Evolutionary conservation across 2,329 filamentous ascomycete genomes (phyloP).

Genomic region (Fusarium solani-melongenae): DNA sequence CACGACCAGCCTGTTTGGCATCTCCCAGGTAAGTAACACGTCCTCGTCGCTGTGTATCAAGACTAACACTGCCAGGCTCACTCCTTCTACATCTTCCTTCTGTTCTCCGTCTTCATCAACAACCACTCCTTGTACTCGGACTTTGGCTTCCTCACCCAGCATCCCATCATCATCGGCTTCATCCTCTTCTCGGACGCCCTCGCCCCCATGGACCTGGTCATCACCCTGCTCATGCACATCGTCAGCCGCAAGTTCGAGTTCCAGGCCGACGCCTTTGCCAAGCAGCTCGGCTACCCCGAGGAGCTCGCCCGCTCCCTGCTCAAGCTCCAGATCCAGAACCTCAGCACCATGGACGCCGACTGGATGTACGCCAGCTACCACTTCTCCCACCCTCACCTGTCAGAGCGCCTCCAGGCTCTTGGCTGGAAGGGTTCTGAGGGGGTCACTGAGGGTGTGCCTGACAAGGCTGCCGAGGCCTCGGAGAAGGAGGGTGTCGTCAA

Average conservation of each 20-base stretch:
- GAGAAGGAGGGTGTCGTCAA: constrained; percentile 64
- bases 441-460: constrained; percentile 51
- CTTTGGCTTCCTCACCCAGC: constrained; percentile 86
- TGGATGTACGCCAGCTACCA: constrained; percentile 99
- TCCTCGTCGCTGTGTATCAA: not conserved
- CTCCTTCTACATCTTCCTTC: constrained; percentile 94
- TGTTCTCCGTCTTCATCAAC: constrained; percentile 98
- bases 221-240: constrained; percentile 96
- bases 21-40: constrained; percentile 73
- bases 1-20: constrained; percentile 89
- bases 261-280: constrained; percentile 92
- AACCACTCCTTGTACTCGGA: constrained; percentile 90
- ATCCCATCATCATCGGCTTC: constrained; percentile 96
- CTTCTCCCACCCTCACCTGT: constrained; percentile 96
- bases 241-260: constrained; percentile 96
- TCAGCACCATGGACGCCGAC: constrained; percentile 98
- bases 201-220: constrained; percentile 90
- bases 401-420: constrained; percentile 90
- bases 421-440: constrained; percentile 79
- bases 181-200: constrained; percentile 98
- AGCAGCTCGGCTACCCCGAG: constrained; percentile 82
- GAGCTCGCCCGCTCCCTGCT: constrained; percentile 90
- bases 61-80: constrained; percentile 71
- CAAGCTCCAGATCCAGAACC: constrained; percentile 97
- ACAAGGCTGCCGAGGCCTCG: constrained; percentile 50